These are phyloP conservation scores for Mycocentrospora acerina DNA, from an alignment of 2,329 filamentous ascomycete species.

Conservation along the genomic window DNA sequence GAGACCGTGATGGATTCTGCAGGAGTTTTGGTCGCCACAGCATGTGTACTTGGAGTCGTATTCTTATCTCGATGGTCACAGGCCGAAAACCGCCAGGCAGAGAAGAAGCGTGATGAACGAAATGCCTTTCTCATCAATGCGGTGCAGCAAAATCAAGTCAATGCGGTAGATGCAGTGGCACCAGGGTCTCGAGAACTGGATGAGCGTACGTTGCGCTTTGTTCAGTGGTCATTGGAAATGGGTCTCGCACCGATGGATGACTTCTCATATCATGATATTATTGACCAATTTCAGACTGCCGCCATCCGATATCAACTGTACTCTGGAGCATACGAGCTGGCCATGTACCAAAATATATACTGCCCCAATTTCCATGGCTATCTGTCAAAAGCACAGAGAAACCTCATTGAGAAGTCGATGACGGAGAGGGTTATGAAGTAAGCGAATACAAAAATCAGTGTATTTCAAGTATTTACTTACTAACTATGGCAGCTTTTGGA, in stretches of 20 bases:
- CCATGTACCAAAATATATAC: conserved; percentile 9
- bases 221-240: conserved; percentile 15
- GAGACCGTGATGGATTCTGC: conserved; percentile 11
- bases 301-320: conserved; percentile 21
- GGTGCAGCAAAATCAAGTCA: conserved; percentile 4
- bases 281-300: conserved; percentile 22
- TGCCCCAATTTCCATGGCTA: conserved; percentile 19
- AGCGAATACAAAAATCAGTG: neutral
- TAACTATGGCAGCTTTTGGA: conserved; percentile 8
- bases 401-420: conserved; percentile 16
- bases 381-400: conserved; percentile 8
- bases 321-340: conserved; percentile 9
- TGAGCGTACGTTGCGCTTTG: conserved; percentile 9
- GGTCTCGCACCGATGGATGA: conserved; percentile 15
- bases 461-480: neutral
- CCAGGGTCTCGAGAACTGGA: conserved; percentile 12
- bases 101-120: conserved; percentile 8
- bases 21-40: conserved; percentile 4
- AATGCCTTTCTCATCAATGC: conserved; percentile 11
- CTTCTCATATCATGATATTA: conserved; percentile 16
- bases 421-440: conserved; percentile 11
- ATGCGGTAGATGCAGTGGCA: conserved; percentile 1
- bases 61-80: conserved; percentile 5
- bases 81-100: conserved; percentile 2
- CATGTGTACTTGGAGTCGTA: conserved; percentile 4